Base-by-base conservation (phyloP, 2,329 filamentous ascomycete genomes). In the Penicillium sp. region DNA sequence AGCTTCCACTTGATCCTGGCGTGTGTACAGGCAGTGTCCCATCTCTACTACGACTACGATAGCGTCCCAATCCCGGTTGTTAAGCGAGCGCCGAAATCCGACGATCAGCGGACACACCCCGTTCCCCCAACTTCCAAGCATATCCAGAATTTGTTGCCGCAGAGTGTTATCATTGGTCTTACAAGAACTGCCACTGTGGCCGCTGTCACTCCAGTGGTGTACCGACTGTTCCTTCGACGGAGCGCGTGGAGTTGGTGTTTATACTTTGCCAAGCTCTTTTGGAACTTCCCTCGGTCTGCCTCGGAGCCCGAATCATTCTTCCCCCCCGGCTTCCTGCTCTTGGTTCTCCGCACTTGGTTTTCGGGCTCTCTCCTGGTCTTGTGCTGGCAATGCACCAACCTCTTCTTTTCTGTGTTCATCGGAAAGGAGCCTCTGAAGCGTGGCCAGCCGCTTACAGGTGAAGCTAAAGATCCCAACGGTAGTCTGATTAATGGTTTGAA, bases 381-480 rank as follows among this genome's bases (percentile, higher is more conserved):
- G 20, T 75, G 95, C 29, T 96, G 92, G 91, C 83, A 90, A 54
- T 78, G 87, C 23, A 85, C 87, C 40, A 95, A 94, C 69, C 77
- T 83, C 26, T 84, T 89, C 25, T 96, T 97, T 70, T 88, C 88
- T 5, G 75, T 87, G n/a, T 92, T 91, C 72, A 84, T 96, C 67
- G 85, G 87, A 25, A 87, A 89, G 70, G 85, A 89, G 64, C 93
- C 93, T 0, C 71, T 96, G 51, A 96, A 96, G 77, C 89, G 89
- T 62, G 87, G 83, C n/a, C 84, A 87, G 66, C 92, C 92, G 4
- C 82, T 97, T 53, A 96, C 91, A 0, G 83, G 84, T 18, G 89
- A 93, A 62, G 90, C 91, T 15, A 94, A 90, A 68, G 92, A 97
- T 72, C 90, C 93, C 1, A 97, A 96, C 67, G 92, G 91, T 33